Percentiles rank a stretch among this genome's conserved stretches.
phyloP scores from a whole-genome alignment of 2,329 filamentous ascomycete genomes.

The Chaetoscypha palmicola region DNA sequence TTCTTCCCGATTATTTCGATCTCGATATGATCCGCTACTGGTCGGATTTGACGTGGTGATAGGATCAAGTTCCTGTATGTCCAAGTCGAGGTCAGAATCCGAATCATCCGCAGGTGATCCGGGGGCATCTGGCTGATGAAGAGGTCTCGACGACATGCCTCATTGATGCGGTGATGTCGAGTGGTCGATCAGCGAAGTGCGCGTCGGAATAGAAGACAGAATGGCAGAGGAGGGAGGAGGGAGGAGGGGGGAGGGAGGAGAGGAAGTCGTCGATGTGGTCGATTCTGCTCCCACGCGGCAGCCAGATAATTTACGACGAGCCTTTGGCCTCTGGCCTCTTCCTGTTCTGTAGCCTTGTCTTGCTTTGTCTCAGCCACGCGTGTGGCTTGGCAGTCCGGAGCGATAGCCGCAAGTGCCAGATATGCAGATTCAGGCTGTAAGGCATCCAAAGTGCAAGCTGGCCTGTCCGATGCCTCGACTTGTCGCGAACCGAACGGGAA shows the following conservation, averaged over 20 bases:
- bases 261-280: too few species aligned
- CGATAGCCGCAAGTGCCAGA: not conserved
- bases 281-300: too few species aligned
- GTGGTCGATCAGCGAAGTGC: not conserved
- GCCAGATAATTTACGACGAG: too few species aligned
- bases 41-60: constrained; percentile 23
- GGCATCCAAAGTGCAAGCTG: not conserved
- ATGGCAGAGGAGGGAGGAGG: not conserved
- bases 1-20: constrained; percentile 26
- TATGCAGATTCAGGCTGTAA: not conserved
- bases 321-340: too few species aligned
- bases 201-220: not conserved
- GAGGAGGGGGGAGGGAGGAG: too few species aligned
- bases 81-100: constrained; percentile 69
- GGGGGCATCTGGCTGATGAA: constrained; percentile 37
- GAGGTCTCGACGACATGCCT: constrained; percentile 33
- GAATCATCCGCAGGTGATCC: constrained; percentile 61
- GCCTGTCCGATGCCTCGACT: not conserved
- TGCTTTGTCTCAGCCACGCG: constrained; percentile 18
- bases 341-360: constrained; percentile 23
- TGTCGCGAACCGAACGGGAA: too few species aligned
- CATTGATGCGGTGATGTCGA: constrained; percentile 28
- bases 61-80: constrained; percentile 74
- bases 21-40: constrained; percentile 23
- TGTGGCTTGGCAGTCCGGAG: not conserved